phyloP scores from a whole-genome alignment of 2,329 filamentous ascomycete genomes.

The Fusarium anthophilum region DNA sequence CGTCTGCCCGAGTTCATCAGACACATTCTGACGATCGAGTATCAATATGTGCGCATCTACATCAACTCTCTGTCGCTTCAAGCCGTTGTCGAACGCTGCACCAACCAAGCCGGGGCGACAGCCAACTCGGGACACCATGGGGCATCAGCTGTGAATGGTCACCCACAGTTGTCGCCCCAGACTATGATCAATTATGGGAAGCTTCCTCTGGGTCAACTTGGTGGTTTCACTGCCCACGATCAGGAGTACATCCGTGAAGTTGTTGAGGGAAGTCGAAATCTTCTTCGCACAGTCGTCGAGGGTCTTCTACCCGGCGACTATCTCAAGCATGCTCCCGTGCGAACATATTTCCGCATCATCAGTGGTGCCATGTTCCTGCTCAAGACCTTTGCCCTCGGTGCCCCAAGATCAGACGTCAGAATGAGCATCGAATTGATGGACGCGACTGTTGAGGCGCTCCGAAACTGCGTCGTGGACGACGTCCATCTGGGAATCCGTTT shows the following conservation, averaged over 20 bases:
- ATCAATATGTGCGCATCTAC: slow-evolving; percentile 94
- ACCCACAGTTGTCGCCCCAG: slow-evolving; percentile 63
- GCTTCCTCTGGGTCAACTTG: slow-evolving; percentile 70
- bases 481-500: slow-evolving; percentile 87
- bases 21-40: slow-evolving; percentile 91
- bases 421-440: slow-evolving; percentile 80
- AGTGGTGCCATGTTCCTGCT: slow-evolving; percentile 86
- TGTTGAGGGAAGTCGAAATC: slow-evolving; percentile 78
- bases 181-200: slow-evolving; percentile 73
- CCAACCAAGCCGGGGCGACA: slow-evolving; percentile 68
- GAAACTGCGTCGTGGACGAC: slow-evolving; percentile 83
- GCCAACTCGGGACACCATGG: slow-evolving; percentile 49
- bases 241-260: slow-evolving; percentile 81
- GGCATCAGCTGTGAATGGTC: slow-evolving; percentile 43
- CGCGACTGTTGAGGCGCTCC: slow-evolving; percentile 75
- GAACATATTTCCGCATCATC: slow-evolving; percentile 88
- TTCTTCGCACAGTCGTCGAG: slow-evolving; percentile 81
- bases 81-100: slow-evolving; percentile 92
- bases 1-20: slow-evolving; percentile 71
- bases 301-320: slow-evolving; percentile 78
- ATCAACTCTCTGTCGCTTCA: slow-evolving; percentile 94
- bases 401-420: slow-evolving; percentile 80
- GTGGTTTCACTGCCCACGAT: slow-evolving; percentile 71
- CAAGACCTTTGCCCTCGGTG: slow-evolving; percentile 84
- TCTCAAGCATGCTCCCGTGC: slow-evolving; percentile 82